Evolutionary conservation across 371 early-diverging fungal genomes (phyloP), one percentile per base, ranked within the genome.

Genomic region (Polyrhizophydium stewartii): DNA sequence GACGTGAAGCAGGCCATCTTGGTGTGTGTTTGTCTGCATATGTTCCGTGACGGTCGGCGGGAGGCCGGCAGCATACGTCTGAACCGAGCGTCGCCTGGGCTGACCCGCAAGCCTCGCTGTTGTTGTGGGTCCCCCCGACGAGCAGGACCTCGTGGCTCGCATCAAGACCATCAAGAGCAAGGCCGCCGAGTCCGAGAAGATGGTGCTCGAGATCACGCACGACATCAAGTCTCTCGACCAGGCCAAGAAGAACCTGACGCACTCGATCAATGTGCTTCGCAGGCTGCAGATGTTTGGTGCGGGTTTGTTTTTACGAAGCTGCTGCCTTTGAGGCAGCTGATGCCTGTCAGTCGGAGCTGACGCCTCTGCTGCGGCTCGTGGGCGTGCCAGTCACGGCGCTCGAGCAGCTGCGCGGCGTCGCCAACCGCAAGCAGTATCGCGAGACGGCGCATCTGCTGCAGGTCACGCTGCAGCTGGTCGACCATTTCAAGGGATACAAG

Each of bases 221-320:
- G 98, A 97, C 61, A 95, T 97, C 61, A 94, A 93, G 71, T 83
- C 89, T 3, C 76, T 97, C 24, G 98, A 97, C 72, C 88, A 85
- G 63, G 93, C 95, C 49, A 97, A 97, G 67, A 83, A 88, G 47
- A 93, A 96, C 64, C 74, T 97, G 61, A 88, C 90, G 0, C 70
- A 74, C 27, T 85, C 94, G 1, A 91, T 93, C 12, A 89, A 91
- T 0, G 85, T 89, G 1, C 75, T 95, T 28, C 88, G 88, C 62
- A 79, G 93, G 61, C 75, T 94, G 22, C 93, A 94, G 65, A 91
- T 96, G 91, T 77, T 96, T 46, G 85, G 87, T 87, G 78, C 43
- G 16, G n/a, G 17, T 43, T 43, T 43, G n/a, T n/a, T 17, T 43
- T 43, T 43, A n/a, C n/a, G n/a, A n/a, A n/a, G n/a, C n/a, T n/a